phyloP scores from a whole-genome alignment of 1,284 basidiomycete genomes.

The Marasmius tenuissimus region DNA sequence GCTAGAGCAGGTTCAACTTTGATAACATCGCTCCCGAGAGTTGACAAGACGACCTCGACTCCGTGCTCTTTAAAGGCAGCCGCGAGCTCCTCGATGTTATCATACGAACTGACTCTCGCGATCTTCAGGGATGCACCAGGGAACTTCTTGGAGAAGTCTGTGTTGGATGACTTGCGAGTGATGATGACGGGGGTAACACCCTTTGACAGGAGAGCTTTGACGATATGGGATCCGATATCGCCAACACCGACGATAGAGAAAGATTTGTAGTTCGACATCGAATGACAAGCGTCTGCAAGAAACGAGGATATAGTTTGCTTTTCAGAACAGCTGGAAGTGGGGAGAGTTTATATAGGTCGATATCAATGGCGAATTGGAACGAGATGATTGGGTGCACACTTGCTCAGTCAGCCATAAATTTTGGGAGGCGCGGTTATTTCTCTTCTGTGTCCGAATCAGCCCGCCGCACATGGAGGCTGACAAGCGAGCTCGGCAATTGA shows the following conservation, averaged over 20 bases:
- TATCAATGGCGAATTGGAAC: too few species aligned
- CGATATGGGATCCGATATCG: slow-evolving; percentile 16
- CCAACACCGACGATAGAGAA: slow-evolving; percentile 21
- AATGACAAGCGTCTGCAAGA: too few species aligned
- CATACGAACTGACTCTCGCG: slow-evolving; percentile 19
- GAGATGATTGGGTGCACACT: too few species aligned
- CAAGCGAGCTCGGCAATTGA: too few species aligned
- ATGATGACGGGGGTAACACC: slow-evolving; percentile 14
- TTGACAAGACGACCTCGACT: slow-evolving; percentile 20
- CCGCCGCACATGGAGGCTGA: too few species aligned
- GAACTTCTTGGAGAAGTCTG: slow-evolving; percentile 1
- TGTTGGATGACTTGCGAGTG: slow-evolving; percentile 8
- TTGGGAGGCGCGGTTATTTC: too few species aligned
- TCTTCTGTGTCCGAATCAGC: too few species aligned
- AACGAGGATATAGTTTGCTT: too few species aligned
- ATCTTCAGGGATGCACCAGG: slow-evolving; percentile 15
- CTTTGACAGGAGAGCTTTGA: slow-evolving; percentile 16
- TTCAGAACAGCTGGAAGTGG: too few species aligned
- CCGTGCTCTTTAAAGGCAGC: slow-evolving; percentile 17
- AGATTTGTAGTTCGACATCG: slow-evolving; percentile 10
- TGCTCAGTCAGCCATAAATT: too few species aligned
- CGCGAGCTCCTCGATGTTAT: slow-evolving; percentile 13
- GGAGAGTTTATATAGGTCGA: too few species aligned
- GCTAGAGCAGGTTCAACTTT: slow-evolving; percentile 20
- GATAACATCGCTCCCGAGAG: slow-evolving; percentile 16